Evolutionary conservation across 495 filamentous ascomycete genomes (phyloP), one percentile per base, ranked within the genome.

Genomic region (Aspergillus sparsus): DNA sequence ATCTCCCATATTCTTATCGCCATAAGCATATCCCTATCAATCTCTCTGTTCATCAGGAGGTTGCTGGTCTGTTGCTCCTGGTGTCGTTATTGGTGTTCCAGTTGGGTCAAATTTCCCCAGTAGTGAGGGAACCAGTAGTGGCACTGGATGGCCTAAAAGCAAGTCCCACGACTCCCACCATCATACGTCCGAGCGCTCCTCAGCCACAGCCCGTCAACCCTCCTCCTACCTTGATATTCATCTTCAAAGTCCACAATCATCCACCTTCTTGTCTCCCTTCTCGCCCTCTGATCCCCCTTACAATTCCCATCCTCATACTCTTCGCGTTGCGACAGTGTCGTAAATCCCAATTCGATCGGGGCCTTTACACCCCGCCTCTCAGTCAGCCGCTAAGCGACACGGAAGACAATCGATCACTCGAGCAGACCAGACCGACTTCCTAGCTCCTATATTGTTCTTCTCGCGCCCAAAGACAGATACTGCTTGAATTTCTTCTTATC

Each of bases 341-440:
- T 47, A 13, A 37, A 44, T 60, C 46, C 34, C 56, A 57, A 55
- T 62, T 55, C 61, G 41, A 44, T 53, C 58, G 62, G 59, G 65
- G 60, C 57, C 60, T 39, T 65, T 37, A 51, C 66, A 63, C 66
- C 66, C 66, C 66, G 61, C 66, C 64, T 63, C 65, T 46, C 57
- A 65, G 45, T 61, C 60, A 69, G 66, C 71, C 69, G 74, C 75
- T 77, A 77, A 77, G 75, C 75, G 76, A 77, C 76, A 77, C 74
- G 70, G 74, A 76, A 68, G 67, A 60, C 64, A 66, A 75, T 75
- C 70, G 63, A 66, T 27, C 21, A 27, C 61, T 67, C 66, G 62
- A 68, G 68, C 67, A 63, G 67, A 67, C 62, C 69, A 61, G 70
- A 67, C 65, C 73, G 67, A 67, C 69, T 60, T 60, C 63, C 65